A percentile compares a stretch with the other conserved stretches of the same genome.
Evolutionary conservation across 768 basidiomycete genomes (phyloP).

Genomic region (Pulveroboletus sp.): DNA sequence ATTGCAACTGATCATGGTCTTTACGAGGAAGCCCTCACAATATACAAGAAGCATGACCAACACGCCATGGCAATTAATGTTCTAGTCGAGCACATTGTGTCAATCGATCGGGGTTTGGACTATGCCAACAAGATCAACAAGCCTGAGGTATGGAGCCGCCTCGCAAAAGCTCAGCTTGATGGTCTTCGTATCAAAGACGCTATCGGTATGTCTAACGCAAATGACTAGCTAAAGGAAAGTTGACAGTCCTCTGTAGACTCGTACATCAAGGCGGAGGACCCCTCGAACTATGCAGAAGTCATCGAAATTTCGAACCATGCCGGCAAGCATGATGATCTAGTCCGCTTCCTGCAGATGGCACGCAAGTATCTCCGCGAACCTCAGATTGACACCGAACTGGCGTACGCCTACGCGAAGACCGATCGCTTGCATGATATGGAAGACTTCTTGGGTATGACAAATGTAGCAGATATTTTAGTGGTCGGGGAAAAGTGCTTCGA

Average conservation of each 20-base stretch:
- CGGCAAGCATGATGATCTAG: constrained; percentile 89
- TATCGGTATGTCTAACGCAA: constrained; percentile 59
- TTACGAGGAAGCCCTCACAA: constrained; percentile 93
- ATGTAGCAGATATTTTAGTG: constrained; percentile 93
- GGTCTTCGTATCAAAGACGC: constrained; percentile 97
- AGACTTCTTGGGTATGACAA: constrained; percentile 97
- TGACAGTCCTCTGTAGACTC: constrained; percentile 57
- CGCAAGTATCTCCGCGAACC: constrained; percentile 96
- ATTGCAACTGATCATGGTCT: constrained; percentile 96
- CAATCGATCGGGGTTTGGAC: constrained; percentile 92
- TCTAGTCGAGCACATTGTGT: constrained; percentile 96
- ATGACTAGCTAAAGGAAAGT: background rate
- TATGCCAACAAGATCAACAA: constrained; percentile 95
- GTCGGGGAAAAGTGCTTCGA: constrained; percentile 99
- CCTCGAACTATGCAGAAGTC: constrained; percentile 90
- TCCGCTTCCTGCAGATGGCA: constrained; percentile 97
- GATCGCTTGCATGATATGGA: constrained; percentile 99
- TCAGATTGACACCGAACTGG: constrained; percentile 95
- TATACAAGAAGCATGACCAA: constrained; percentile 97
- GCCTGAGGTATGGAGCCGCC: constrained; percentile 94
- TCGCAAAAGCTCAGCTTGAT: constrained; percentile 98
- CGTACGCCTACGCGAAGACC: constrained; percentile 97
- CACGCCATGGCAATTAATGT: constrained; percentile 96
- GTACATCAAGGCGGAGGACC: constrained; percentile 96
- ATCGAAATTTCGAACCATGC: constrained; percentile 95